Evolutionary conservation across 768 basidiomycete species (phyloP).

Genomic region (Suillus spraguei): DNA sequence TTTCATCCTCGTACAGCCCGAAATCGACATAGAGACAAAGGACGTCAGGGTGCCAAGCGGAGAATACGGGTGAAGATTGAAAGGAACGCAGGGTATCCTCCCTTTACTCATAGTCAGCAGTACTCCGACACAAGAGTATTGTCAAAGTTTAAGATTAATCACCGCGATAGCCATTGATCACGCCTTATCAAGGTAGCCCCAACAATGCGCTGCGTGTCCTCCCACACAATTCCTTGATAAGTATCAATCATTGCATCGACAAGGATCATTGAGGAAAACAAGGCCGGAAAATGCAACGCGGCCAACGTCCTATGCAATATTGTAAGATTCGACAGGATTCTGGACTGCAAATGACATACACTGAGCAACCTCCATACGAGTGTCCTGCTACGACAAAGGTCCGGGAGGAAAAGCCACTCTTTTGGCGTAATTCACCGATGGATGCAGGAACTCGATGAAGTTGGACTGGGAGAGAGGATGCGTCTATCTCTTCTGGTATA

Average conservation of each 20-base stretch:
- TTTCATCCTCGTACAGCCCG: slow-evolving; percentile 42
- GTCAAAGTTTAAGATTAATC: slow-evolving; percentile 4
- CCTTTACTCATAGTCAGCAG: slow-evolving; percentile 33
- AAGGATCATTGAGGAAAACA: slow-evolving; percentile 74
- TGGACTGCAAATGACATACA: slow-evolving; percentile 46
- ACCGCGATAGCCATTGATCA: slow-evolving; percentile 66
- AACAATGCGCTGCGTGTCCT: slow-evolving; percentile 18
- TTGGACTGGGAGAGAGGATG: slow-evolving; percentile 48
- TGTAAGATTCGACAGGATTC: slow-evolving; percentile 4
- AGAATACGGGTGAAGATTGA: slow-evolving; percentile 62
- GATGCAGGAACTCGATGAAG: slow-evolving; percentile 48
- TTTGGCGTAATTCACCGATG: slow-evolving; percentile 44
- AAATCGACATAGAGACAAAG: slow-evolving; percentile 64
- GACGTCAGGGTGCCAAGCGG: slow-evolving; percentile 65
- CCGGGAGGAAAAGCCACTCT: slow-evolving; percentile 51
- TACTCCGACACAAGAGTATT: not conserved
- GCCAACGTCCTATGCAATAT: slow-evolving; percentile 52
- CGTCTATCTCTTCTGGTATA: slow-evolving; percentile 48
- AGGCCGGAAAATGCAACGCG: slow-evolving; percentile 58
- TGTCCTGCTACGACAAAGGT: slow-evolving; percentile 75
- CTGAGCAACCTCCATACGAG: slow-evolving; percentile 80
- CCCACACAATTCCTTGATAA: not conserved
- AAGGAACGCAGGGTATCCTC: slow-evolving; percentile 60
- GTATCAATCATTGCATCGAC: slow-evolving; percentile 72
- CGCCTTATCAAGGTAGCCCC: slow-evolving; percentile 59